These are phyloP conservation scores for Alternaria metachromatica DNA, from an alignment of 2,329 filamentous ascomycete genomes.

Conservation along the genomic window DNA sequence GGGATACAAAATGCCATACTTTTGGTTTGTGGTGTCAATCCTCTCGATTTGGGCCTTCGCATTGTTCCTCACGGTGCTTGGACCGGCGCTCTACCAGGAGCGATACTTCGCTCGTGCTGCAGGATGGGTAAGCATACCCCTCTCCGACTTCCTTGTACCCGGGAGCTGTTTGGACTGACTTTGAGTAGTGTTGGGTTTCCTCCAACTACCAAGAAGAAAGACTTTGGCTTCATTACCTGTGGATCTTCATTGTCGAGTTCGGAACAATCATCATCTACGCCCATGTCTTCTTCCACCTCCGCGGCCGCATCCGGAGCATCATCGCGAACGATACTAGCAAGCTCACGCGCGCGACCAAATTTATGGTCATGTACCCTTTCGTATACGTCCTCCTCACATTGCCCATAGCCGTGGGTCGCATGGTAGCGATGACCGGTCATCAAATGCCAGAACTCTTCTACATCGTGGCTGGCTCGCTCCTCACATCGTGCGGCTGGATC, in stretches of 20 bases:
- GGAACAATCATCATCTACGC: conserved; percentile 58
- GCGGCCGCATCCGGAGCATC: conserved; percentile 51
- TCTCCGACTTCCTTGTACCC: not conserved
- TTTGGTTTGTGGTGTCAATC: conserved; percentile 54
- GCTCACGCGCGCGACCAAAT: conserved; percentile 55
- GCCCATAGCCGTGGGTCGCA: conserved; percentile 62
- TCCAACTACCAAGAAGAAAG: conserved; percentile 52
- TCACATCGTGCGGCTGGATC: conserved; percentile 57
- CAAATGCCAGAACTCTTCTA: conserved; percentile 62
- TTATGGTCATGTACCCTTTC: conserved; percentile 68
- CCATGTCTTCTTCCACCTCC: conserved; percentile 58
- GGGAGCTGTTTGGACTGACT: not conserved
- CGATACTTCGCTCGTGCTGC: conserved; percentile 57
- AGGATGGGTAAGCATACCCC: conserved; percentile 46
- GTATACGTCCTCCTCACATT: conserved; percentile 72
- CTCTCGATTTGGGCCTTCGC: conserved; percentile 56
- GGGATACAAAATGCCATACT: conserved; percentile 55
- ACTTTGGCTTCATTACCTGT: conserved; percentile 61
- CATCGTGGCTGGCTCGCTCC: conserved; percentile 65
- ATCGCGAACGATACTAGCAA: conserved; percentile 44
- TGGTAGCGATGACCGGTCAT: conserved; percentile 47
- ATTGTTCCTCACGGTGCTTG: conserved; percentile 55
- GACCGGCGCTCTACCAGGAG: conserved; percentile 51
- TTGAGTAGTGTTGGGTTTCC: conserved; percentile 57
- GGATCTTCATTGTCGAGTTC: conserved; percentile 62